These are phyloP conservation scores for Fraxinus sp. DNA, from an alignment of 305 asterid genomes.

Conservation along the genomic window DNA sequence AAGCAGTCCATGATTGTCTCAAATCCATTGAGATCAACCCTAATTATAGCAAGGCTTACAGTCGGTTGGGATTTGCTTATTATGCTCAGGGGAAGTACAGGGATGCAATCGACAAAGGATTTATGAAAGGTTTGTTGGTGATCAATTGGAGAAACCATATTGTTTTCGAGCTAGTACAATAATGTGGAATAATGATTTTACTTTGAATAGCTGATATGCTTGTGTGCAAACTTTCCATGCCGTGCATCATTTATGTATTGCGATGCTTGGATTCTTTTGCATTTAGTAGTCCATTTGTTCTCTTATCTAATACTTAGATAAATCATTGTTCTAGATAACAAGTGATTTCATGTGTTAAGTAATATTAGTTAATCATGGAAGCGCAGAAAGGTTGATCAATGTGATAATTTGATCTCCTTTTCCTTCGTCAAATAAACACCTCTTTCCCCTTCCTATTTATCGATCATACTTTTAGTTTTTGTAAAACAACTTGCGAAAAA, in stretches of 20 bases:
- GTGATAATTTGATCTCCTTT: background rate
- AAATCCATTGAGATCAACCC: conserved; percentile 72
- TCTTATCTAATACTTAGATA: background rate
- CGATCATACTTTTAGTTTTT: background rate
- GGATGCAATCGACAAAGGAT: conserved; percentile 83
- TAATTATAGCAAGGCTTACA: conserved; percentile 79
- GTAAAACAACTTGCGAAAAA: background rate
- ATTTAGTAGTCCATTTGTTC: background rate
- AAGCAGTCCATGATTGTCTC: conserved; percentile 67
- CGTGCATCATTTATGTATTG: background rate
- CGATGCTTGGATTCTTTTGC: background rate
- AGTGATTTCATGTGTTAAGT: background rate
- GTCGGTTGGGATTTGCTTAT: conserved; percentile 85
- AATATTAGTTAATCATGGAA: background rate
- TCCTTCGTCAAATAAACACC: background rate
- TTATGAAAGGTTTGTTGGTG: conserved; percentile 56
- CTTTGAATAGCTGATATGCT: conserved; percentile 2
- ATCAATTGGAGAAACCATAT: conserved; percentile 2
- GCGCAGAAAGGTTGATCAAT: background rate
- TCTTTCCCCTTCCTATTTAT: background rate
- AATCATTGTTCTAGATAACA: background rate
- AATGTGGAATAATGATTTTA: conserved; percentile 11
- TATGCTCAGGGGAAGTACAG: conserved; percentile 79
- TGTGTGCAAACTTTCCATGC: background rate
- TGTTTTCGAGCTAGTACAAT: conserved; percentile 13